Evolutionary conservation across 129 eudicot species (phyloP), one percentile per base, ranked within the genome.

Genomic region (Tagetes erecta): DNA sequence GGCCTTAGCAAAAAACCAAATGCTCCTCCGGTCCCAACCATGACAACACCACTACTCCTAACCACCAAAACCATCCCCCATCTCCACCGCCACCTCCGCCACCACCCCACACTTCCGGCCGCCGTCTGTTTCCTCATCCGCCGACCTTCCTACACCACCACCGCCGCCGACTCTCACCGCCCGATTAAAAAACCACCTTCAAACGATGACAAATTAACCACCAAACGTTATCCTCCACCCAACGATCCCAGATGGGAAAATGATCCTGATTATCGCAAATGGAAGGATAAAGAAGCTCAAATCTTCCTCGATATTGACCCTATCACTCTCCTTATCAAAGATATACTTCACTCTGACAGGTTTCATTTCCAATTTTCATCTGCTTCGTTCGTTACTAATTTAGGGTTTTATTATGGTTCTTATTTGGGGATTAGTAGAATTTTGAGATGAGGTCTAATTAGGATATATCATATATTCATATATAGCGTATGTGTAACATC

Each of bases 271-370:
- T 87, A 76, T 70, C 75, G 90, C 44, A 86, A 81, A 34, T 91
- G 97, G 97, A 87, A 87, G 78, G 90, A 75, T 63, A 85, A 87
- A 64, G 95, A 95, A 73, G 83, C 88, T 0, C 82, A 86, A 60
- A 95, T 95, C 37, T 65, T 88, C 13, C 41, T 50, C 12, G 99
- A 95, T 44, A 62, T 91, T 45, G 90, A 85, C 73, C 92, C 96
- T 20, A 64, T 86, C 44, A 77, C 71, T 73, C 71, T 59, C 34
- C 85, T 79, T 6, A 81, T 83, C 38, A 95, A 95, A 81, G 82
- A 85, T 31, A 87, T 95, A 67, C 85, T 95, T 51, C 99, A 95
- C 79, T 88, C 99, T 35, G 64, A 81, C 69, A 91, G 96, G 99
- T 95, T 46, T 12, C 30, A 3, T 64, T 55, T 49, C 37, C 53